These are phyloP conservation scores for Globisporangium camurandrum DNA, from an alignment of 352 stramenopile species.

Conservation along the genomic window DNA sequence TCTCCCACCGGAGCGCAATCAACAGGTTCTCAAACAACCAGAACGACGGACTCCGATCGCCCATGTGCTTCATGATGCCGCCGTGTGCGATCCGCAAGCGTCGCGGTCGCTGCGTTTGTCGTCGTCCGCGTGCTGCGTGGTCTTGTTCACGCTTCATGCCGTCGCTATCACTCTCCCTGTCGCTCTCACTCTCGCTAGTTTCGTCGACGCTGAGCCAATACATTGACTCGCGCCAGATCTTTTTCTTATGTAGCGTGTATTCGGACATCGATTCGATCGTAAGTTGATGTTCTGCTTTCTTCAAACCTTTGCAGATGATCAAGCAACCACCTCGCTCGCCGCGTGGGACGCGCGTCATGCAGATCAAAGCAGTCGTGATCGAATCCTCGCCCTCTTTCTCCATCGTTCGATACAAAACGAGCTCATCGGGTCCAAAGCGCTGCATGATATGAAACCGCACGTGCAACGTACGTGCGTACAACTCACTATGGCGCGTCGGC, in stretches of 20 bases:
- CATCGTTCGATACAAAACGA: slow-evolving; percentile 48
- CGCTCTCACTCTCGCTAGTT: slow-evolving; percentile 5
- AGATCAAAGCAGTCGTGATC: slow-evolving; percentile 47
- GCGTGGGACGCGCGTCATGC: slow-evolving; percentile 44
- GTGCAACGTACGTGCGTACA: slow-evolving; percentile 43
- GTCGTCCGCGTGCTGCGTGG: too few relatives aligned
- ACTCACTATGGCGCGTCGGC: slow-evolving; percentile 31
- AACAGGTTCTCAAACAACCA: slow-evolving; percentile 51
- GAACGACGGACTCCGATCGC: slow-evolving; percentile 42
- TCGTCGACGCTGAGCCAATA: slow-evolving; percentile 50
- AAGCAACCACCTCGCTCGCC: slow-evolving; percentile 26
- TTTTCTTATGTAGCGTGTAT: slow-evolving; percentile 39
- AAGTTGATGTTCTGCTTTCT: slow-evolving; percentile 38
- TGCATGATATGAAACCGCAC: slow-evolving; percentile 53
- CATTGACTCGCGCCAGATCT: slow-evolving; percentile 50
- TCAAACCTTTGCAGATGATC: slow-evolving; percentile 47
- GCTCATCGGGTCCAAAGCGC: slow-evolving; percentile 42
- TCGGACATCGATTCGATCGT: slow-evolving; percentile 35
- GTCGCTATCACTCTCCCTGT: slow-evolving; percentile 5
- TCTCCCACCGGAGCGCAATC: slow-evolving; percentile 44
- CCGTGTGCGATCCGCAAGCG: slow-evolving; percentile 27
- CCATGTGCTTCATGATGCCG: slow-evolving; percentile 57
- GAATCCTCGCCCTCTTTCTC: slow-evolving; percentile 50
- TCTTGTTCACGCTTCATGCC: slow-evolving; percentile 13
- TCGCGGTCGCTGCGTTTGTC: too few relatives aligned